These are phyloP conservation scores for Sporothrix phasma DNA, from an alignment of 2,329 filamentous ascomycete genomes.

Conservation along the genomic window DNA sequence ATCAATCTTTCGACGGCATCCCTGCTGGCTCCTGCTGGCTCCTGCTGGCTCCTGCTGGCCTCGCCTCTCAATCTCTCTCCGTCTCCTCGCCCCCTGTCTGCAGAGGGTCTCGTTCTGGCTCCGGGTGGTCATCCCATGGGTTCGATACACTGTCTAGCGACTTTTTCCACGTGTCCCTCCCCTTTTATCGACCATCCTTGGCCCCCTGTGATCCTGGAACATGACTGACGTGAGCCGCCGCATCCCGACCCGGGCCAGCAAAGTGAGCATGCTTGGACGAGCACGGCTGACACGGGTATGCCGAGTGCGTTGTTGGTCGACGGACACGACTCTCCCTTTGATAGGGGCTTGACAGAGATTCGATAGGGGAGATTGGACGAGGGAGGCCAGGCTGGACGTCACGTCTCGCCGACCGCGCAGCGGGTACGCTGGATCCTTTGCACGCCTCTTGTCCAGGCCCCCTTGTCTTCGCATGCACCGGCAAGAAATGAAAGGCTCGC, in stretches of 20 bases:
- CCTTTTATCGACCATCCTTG: not conserved
- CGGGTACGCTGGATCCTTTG: not conserved
- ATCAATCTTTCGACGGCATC: not conserved
- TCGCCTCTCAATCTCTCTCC: no score
- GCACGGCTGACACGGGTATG: not conserved
- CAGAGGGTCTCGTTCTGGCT: not conserved
- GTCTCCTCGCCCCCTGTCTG: not conserved
- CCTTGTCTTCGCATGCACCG: not conserved
- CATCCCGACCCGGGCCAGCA: conserved; percentile 5
- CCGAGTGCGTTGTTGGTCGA: not conserved
- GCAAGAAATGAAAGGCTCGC: no score
- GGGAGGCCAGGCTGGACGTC: not conserved
- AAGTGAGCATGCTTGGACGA: not conserved
- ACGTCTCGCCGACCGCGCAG: conserved; percentile 7
- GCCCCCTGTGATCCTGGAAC: not conserved
- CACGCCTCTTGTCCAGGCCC: not conserved
- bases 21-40: no score
- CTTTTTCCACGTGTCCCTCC: not conserved
- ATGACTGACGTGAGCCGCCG: not conserved
- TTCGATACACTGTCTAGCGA: not conserved
- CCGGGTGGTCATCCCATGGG: not conserved
- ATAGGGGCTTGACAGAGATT: not conserved
- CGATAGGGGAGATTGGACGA: not conserved
- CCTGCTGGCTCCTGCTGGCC: no score
- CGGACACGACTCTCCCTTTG: not conserved